These are phyloP conservation scores for Phytophthora tubulina DNA, from an alignment of 352 stramenopile genomes.

Conservation along the genomic window DNA sequence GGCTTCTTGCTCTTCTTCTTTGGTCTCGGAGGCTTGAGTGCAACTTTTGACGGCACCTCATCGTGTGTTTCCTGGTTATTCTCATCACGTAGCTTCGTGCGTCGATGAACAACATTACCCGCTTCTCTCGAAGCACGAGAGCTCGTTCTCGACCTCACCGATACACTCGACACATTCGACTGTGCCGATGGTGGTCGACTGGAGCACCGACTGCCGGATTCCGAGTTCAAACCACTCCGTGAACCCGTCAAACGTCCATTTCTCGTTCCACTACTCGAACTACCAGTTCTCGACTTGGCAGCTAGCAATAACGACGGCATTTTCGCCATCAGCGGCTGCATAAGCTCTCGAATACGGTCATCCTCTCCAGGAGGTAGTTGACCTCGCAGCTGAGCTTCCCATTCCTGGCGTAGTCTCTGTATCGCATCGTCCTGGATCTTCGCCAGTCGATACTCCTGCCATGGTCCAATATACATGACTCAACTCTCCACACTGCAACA, in stretches of 20 bases:
- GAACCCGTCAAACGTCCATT: slow-evolving; percentile 10
- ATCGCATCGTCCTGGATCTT: slow-evolving; percentile 87
- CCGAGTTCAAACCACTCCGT: slow-evolving; percentile 13
- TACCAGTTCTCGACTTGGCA: slow-evolving; percentile 43
- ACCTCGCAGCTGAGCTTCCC: slow-evolving; percentile 64
- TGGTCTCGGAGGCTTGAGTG: slow-evolving; percentile 24
- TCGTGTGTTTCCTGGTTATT: slow-evolving; percentile 64
- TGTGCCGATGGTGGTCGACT: slow-evolving; percentile 37
- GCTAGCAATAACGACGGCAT: slow-evolving; percentile 71
- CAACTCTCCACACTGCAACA: slow-evolving; percentile 3
- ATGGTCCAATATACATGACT: slow-evolving; percentile 87
- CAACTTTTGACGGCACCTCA: neutral
- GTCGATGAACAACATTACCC: slow-evolving; percentile 13
- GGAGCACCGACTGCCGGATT: slow-evolving; percentile 31
- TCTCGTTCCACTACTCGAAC: neutral
- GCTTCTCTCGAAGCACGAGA: neutral
- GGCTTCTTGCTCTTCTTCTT: slow-evolving; percentile 55
- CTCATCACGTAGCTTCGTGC: slow-evolving; percentile 17
- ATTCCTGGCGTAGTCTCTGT: slow-evolving; percentile 72
- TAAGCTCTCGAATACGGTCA: slow-evolving; percentile 72
- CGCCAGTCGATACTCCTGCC: slow-evolving; percentile 87
- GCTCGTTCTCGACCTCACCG: slow-evolving; percentile 18
- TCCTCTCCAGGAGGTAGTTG: slow-evolving; percentile 64
- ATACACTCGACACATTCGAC: slow-evolving; percentile 34
- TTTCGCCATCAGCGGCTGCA: slow-evolving; percentile 81